phyloP scores from a whole-genome alignment of 768 basidiomycete genomes.

The Suillus ampliporus region DNA sequence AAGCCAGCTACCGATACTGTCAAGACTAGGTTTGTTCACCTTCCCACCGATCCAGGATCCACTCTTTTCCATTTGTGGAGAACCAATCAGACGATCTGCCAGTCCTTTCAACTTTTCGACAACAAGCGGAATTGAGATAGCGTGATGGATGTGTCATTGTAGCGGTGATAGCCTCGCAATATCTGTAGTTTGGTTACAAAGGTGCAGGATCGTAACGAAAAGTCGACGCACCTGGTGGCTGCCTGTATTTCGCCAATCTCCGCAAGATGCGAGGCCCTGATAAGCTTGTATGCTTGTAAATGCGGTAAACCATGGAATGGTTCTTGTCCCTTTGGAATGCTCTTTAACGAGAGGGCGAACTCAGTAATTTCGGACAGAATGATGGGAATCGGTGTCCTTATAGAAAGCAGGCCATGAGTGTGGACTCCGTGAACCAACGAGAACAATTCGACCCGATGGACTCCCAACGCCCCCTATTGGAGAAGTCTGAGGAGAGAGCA shows the following conservation, averaged over 20 bases:
- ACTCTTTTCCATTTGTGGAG: slow-evolving; percentile 75
- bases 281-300: slow-evolving; percentile 85
- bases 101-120: slow-evolving; percentile 79
- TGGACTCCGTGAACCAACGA: slow-evolving; percentile 76
- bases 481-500: slow-evolving; percentile 85
- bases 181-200: slow-evolving; percentile 55
- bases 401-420: slow-evolving; percentile 53
- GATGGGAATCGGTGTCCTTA: slow-evolving; percentile 74
- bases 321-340: slow-evolving; percentile 84
- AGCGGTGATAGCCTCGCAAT: slow-evolving; percentile 88
- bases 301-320: slow-evolving; percentile 81
- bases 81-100: slow-evolving; percentile 75
- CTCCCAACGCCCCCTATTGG: slow-evolving; percentile 73
- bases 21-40: slow-evolving; percentile 88
- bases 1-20: slow-evolving; percentile 90
- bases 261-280: slow-evolving; percentile 75
- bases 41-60: slow-evolving; percentile 89
- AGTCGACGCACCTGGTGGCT: slow-evolving; percentile 68
- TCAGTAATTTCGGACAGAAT: slow-evolving; percentile 91
- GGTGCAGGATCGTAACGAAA: slow-evolving; percentile 14
- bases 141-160: slow-evolving; percentile 67
- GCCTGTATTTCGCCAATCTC: slow-evolving; percentile 81
- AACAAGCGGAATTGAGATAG: slow-evolving; percentile 68
- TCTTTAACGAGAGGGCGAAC: slow-evolving; percentile 83
- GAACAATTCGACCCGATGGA: slow-evolving; percentile 66